phyloP scores from a whole-genome alignment of 495 filamentous ascomycete species.

The Aspergillus homomorphus region DNA sequence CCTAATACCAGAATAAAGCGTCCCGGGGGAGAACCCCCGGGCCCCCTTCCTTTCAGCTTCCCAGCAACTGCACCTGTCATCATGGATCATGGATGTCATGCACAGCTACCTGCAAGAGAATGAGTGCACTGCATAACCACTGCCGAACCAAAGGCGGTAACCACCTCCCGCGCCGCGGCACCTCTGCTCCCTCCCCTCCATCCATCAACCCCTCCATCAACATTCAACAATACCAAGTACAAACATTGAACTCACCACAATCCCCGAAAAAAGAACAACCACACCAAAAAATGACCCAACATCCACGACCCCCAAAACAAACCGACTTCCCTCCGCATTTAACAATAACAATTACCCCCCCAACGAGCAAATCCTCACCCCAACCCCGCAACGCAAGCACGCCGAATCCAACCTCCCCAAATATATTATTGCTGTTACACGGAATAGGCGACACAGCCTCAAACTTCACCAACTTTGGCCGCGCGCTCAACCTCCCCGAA shows the following conservation, averaged over 20 bases:
- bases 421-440: constrained; percentile 85
- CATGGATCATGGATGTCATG: too few species aligned
- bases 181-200: neutral
- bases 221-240: neutral
- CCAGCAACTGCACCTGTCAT: too few species aligned
- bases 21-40: too few species aligned
- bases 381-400: neutral
- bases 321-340: constrained; percentile 10
- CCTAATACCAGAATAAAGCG: too few species aligned
- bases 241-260: neutral
- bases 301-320: neutral
- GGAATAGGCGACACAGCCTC: constrained; percentile 77
- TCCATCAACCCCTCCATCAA: neutral
- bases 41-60: too few species aligned
- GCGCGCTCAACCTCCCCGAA: constrained; percentile 73
- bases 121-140: too few species aligned
- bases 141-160: neutral
- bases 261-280: neutral
- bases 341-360: constrained; percentile 7
- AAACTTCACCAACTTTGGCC: constrained; percentile 69
- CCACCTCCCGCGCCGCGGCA: neutral
- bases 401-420: constrained; percentile 33
- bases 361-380: neutral
- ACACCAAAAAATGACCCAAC: neutral
- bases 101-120: too few species aligned